phyloP scores from a whole-genome alignment of 352 stramenopile species.

The Pythium aphanidermatum region DNA sequence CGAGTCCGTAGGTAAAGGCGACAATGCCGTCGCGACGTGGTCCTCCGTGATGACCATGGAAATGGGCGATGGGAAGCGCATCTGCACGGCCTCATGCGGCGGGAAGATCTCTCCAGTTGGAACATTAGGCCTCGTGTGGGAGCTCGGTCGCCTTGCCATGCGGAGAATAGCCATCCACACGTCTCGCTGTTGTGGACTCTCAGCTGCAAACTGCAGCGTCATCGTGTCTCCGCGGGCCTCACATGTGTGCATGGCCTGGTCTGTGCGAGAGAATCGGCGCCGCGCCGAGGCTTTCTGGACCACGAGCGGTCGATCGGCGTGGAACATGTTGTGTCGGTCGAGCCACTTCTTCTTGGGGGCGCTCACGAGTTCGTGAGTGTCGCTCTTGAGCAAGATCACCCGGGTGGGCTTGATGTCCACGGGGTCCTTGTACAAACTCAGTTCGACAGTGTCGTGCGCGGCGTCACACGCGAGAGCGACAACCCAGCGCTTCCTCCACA shows the following conservation, averaged over 20 bases:
- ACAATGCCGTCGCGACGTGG: no score
- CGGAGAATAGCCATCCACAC: conserved; percentile 34
- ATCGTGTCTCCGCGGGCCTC: conserved; percentile 10
- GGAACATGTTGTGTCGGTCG: conserved; percentile 39
- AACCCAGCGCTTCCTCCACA: conserved; percentile 65
- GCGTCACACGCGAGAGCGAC: conserved; percentile 46
- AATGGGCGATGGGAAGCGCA: no score
- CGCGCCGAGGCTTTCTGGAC: conserved; percentile 36
- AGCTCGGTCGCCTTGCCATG: neutral
- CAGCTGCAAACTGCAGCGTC: conserved; percentile 36
- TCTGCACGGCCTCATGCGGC: no score
- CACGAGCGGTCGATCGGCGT: conserved; percentile 27
- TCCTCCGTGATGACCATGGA: no score
- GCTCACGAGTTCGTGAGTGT: conserved; percentile 19
- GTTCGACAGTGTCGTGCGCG: conserved; percentile 34
- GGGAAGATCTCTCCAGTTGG: no score
- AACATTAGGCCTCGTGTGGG: no score
- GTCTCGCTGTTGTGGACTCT: conserved; percentile 23
- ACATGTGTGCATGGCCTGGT: neutral
- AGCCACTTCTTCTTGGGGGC: conserved; percentile 20
- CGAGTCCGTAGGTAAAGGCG: no score
- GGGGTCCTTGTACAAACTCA: conserved; percentile 44
- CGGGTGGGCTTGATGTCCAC: conserved; percentile 29
- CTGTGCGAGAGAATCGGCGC: conserved; percentile 17
- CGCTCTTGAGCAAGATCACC: conserved; percentile 36